Percentiles rank a stretch among this genome's conserved stretches.
phyloP scores from a whole-genome alignment of 2,329 filamentous ascomycete genomes.

The Xylaria sp. region DNA sequence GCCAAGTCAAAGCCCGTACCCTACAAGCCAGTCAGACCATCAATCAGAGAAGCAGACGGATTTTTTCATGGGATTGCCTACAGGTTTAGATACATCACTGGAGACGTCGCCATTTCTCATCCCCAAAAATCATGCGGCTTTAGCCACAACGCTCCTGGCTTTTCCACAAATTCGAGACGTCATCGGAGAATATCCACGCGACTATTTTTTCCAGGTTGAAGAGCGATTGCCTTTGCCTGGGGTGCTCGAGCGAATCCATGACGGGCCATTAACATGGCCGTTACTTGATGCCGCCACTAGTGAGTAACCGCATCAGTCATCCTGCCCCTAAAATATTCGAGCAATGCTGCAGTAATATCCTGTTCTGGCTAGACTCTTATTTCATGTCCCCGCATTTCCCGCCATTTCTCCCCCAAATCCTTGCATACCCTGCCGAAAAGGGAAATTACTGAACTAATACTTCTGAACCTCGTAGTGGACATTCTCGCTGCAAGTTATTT shows the following conservation, averaged over 20 bases:
- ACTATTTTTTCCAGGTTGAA: slow-evolving; percentile 51
- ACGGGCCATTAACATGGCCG: slow-evolving; percentile 44
- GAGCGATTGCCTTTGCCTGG: slow-evolving; percentile 48
- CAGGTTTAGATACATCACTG: slow-evolving; percentile 39
- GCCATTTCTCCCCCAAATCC: neutral
- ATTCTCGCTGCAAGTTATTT: slow-evolving; percentile 50
- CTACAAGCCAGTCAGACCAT: slow-evolving; percentile 43
- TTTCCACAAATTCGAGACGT: slow-evolving; percentile 49
- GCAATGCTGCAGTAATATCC: neutral
- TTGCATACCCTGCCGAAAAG: neutral
- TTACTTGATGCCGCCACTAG: slow-evolving; percentile 41
- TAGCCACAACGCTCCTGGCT: slow-evolving; percentile 50
- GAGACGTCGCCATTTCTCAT: slow-evolving; percentile 52
- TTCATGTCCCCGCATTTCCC: neutral
- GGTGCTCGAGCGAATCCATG: slow-evolving; percentile 45
- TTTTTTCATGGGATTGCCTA: slow-evolving; percentile 39
- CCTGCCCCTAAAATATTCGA: neutral
- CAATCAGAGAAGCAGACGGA: slow-evolving; percentile 41
- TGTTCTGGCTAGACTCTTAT: neutral
- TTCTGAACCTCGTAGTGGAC: slow-evolving; percentile 38
- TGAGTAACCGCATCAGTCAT: slow-evolving; percentile 17
- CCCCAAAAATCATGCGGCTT: slow-evolving; percentile 50
- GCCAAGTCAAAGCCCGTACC: slow-evolving; percentile 42
- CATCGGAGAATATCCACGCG: slow-evolving; percentile 48
- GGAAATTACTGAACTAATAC: slow-evolving; percentile 7